Evolutionary conservation across 2,329 filamentous ascomycete genomes (phyloP), one percentile per base, ranked within the genome.

Genomic region (Trichoderma guizhouense): DNA sequence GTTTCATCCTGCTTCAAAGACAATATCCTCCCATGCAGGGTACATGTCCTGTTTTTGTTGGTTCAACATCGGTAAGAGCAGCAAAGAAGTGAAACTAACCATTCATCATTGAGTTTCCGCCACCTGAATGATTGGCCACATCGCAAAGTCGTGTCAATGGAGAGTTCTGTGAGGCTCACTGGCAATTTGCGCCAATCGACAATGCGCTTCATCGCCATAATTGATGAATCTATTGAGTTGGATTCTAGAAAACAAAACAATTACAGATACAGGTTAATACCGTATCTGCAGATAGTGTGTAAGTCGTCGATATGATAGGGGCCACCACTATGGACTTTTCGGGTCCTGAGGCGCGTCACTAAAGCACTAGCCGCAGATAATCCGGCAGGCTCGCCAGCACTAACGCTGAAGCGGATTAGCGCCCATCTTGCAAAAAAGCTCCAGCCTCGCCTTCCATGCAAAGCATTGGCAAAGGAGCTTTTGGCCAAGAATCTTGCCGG

Each of bases 121-220:
- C 96, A 99, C 84, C 95, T 91, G 77, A 99, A 99, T 0, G 95
- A 97, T 81, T 99, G 96, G 4, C 96, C 96, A 80, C 96, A 99
- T 74, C 95, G 91, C 39, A 99, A 85, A 0, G 94, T 97, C 0
- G 95, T 99, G 77, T 97, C 94, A 75, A 99, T 94, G 80, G 94
- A 98, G 5, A 99, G 88, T 79, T 99, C 96, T 5, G 91, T 89
- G 39, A 97, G 83, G 73, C 87, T 92, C 53, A 98, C 84, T 28
- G 96, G 94, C 76, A 99, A 84, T 83, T 93, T 97, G 75, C 90
- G 90, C 96, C 96, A 99, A 79, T 93, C 92, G 18, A 91, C 86
- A n/a, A 89, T 84, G 34, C 86, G 86, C 63, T 80, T 80, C 63
- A 82, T 71, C 58, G 84, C 79, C 81, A 83, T 83, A n/a, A 51